Conservation (phyloP, 2,329 filamentous ascomycete species). For the Albophoma yamanashiensis region DNA sequence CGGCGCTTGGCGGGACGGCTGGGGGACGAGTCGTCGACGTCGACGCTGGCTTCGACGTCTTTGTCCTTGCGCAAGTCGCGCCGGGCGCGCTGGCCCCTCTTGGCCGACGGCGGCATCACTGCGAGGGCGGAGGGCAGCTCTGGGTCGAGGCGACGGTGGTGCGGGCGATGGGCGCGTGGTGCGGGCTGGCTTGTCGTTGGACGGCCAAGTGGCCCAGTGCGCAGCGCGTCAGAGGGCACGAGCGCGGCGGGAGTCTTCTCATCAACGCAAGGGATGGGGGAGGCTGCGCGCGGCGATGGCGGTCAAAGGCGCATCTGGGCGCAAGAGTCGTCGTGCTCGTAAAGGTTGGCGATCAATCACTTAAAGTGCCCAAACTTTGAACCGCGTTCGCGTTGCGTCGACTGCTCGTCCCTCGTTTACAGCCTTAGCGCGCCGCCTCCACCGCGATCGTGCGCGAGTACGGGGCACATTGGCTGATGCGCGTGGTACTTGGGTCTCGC, state of each 20-base stretch:
- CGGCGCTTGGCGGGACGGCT: slow-evolving; percentile 53
- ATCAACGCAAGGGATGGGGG: background rate
- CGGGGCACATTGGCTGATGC: background rate
- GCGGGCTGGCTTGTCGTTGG: background rate
- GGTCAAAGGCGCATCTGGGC: background rate
- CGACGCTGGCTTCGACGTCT: slow-evolving; percentile 19
- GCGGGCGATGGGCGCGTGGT: no score
- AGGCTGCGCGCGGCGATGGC: background rate
- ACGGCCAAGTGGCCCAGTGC: background rate
- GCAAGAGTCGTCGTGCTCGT: background rate
- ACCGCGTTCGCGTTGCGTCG: slow-evolving; percentile 20
- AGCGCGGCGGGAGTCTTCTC: background rate
- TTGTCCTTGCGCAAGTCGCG: slow-evolving; percentile 27
- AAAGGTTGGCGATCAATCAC: background rate
- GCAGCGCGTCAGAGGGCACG: background rate
- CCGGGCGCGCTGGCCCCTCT: slow-evolving; percentile 24
- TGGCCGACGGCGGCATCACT: slow-evolving; percentile 26
- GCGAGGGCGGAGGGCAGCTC: background rate
- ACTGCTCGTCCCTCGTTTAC: slow-evolving; percentile 3
- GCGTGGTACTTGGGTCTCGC: background rate
- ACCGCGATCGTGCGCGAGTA: background rate
- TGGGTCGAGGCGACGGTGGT: background rate
- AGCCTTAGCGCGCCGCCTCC: background rate
- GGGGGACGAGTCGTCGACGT: slow-evolving; percentile 45
- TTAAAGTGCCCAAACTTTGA: slow-evolving; percentile 13